A percentile compares a stretch with the other conserved stretches of the same genome.
Evolutionary conservation across 2,329 filamentous ascomycete genomes (phyloP).

Genomic region (Drechslera avenae): DNA sequence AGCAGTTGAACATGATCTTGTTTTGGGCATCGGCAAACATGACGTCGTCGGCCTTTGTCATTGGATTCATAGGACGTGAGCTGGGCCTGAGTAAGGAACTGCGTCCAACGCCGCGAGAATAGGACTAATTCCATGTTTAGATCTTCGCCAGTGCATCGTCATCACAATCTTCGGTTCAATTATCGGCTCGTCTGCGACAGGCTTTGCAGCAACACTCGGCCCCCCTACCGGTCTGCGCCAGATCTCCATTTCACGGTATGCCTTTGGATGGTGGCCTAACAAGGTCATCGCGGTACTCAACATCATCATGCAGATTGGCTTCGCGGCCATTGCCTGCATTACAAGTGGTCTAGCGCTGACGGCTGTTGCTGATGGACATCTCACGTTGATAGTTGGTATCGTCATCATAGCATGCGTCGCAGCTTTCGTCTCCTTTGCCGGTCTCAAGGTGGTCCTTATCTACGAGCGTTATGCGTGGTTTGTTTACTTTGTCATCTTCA

Average conservation of each 20-base stretch:
- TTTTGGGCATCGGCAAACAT: slow-evolving; percentile 53
- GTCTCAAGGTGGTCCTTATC: slow-evolving; percentile 52
- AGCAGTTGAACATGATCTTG: slow-evolving; percentile 47
- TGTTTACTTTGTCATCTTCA: slow-evolving; percentile 54
- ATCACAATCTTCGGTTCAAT: slow-evolving; percentile 50
- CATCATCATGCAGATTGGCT: slow-evolving; percentile 54
- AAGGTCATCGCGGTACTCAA: slow-evolving; percentile 56
- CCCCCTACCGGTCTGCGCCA: slow-evolving; percentile 51
- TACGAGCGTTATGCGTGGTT: slow-evolving; percentile 59
- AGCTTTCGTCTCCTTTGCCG: slow-evolving; percentile 48
- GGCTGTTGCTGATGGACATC: slow-evolving; percentile 50
- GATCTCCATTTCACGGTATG: slow-evolving; percentile 53
- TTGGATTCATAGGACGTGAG: slow-evolving; percentile 54
- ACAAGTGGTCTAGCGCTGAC: slow-evolving; percentile 51
- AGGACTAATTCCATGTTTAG: slow-evolving; percentile 11
- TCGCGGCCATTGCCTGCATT: slow-evolving; percentile 51
- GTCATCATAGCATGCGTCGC: slow-evolving; percentile 50
- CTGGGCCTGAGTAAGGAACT: slow-evolving; percentile 50
- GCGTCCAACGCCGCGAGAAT: background rate
- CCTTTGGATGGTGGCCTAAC: slow-evolving; percentile 58
- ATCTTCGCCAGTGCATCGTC: slow-evolving; percentile 51
- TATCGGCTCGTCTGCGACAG: slow-evolving; percentile 49
- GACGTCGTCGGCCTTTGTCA: slow-evolving; percentile 50
- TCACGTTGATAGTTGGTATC: slow-evolving; percentile 53
- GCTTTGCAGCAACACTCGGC: slow-evolving; percentile 51